A percentile compares a stretch with the other conserved stretches of the same genome.
Conservation (phyloP, 495 filamentous ascomycete genomes). For the Aspergillus carlsbadensis region DNA sequence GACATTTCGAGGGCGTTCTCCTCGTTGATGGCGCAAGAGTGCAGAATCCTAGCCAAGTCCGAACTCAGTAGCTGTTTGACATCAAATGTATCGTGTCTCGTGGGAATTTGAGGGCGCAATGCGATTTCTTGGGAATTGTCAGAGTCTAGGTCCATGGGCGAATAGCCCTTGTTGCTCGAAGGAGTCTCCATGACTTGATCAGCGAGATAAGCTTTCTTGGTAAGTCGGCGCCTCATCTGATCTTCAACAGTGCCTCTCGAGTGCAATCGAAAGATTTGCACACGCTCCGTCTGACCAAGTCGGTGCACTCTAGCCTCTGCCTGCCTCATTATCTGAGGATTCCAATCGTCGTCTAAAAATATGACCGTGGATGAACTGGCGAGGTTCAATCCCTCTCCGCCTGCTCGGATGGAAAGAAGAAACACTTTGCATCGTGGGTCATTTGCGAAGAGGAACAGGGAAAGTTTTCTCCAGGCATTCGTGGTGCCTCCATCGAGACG, state of each 20-base stretch:
- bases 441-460: slow-evolving; percentile 58
- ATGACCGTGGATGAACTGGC: slow-evolving; percentile 59
- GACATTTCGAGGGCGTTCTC: neutral
- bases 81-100: neutral
- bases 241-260: slow-evolving; percentile 62
- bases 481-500: slow-evolving; percentile 59
- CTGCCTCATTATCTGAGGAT: slow-evolving; percentile 61
- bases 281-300: slow-evolving; percentile 57
- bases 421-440: slow-evolving; percentile 55
- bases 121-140: neutral
- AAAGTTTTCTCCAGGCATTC: slow-evolving; percentile 54
- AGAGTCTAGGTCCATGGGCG: neutral
- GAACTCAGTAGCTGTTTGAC: neutral
- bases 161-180: neutral
- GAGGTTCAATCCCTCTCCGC: slow-evolving; percentile 64
- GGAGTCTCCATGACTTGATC: slow-evolving; percentile 53
- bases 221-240: slow-evolving; percentile 62
- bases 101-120: neutral
- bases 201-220: slow-evolving; percentile 67
- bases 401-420: slow-evolving; percentile 63
- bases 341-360: slow-evolving; percentile 68
- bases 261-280: slow-evolving; percentile 58
- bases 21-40: neutral
- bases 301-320: slow-evolving; percentile 60
- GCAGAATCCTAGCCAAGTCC: neutral